Percentiles rank a stretch among this genome's conserved stretches.
phyloP scores from a whole-genome alignment of 225 moss, liverwort and hornwort species.

The Polytrichum commune region DNA sequence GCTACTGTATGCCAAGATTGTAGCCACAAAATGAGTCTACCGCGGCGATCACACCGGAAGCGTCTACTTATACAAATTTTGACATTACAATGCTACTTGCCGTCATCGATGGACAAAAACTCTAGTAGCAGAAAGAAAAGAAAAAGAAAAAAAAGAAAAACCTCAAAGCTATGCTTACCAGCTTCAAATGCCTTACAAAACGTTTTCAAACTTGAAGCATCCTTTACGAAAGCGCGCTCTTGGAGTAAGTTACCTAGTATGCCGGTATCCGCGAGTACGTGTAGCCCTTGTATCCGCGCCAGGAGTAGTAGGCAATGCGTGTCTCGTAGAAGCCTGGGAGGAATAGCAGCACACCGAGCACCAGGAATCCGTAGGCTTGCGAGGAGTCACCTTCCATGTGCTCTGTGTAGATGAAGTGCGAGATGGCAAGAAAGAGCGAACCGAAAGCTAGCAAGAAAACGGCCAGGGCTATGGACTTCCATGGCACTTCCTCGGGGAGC shows the following conservation, averaged over 20 bases:
- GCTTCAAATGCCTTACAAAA: too few species aligned
- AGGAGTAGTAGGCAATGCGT: slow-evolving; percentile 82
- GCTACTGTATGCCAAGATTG: too few species aligned
- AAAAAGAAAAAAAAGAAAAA: too few species aligned
- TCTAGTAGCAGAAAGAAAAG: too few species aligned
- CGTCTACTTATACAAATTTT: too few species aligned
- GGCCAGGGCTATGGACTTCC: slow-evolving; percentile 81
- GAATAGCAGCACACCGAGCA: slow-evolving; percentile 74
- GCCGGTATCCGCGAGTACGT: slow-evolving; percentile 69
- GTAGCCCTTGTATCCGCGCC: slow-evolving; percentile 76
- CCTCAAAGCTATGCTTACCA: too few species aligned
- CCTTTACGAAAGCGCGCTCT: too few species aligned
- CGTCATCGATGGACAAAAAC: too few species aligned
- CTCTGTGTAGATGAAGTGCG: slow-evolving; percentile 71
- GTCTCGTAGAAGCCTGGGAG: slow-evolving; percentile 94
- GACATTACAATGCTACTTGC: too few species aligned
- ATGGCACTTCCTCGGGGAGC: slow-evolving; percentile 68
- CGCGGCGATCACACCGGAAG: too few species aligned
- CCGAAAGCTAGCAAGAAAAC: slow-evolving; percentile 71
- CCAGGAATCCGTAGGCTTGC: slow-evolving; percentile 80
- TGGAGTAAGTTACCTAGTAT: slow-evolving; percentile 21
- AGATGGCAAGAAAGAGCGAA: slow-evolving; percentile 61
- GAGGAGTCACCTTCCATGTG: slow-evolving; percentile 91
- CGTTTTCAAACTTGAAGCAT: too few species aligned
- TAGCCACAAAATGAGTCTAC: too few species aligned